Conservation (phyloP, 75 land plant genomes). For the Pseudotsuga menziesii region DNA sequence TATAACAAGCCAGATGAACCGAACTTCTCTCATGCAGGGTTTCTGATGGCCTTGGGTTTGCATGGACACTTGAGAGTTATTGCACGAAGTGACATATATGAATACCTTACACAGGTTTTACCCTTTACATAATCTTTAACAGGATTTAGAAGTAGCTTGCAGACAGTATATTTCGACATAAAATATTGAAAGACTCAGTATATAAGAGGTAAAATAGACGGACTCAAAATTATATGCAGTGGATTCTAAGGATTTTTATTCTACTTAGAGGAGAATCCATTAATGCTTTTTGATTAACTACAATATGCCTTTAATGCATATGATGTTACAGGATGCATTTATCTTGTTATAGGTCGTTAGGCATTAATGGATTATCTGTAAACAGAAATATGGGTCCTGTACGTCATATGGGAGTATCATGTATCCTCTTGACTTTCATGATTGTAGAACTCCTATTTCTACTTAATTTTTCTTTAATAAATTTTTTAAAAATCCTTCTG, state of each 20-base stretch:
- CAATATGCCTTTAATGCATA: background rate
- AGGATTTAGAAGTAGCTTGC: background rate
- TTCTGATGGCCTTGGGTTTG: constrained; percentile 88
- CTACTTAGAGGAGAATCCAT: background rate
- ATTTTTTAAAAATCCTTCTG: too few relatives aligned
- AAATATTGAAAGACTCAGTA: background rate
- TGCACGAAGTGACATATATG: constrained; percentile 68
- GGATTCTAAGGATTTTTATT: too few relatives aligned
- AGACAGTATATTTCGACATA: background rate
- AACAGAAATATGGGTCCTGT: too few relatives aligned
- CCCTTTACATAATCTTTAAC: background rate
- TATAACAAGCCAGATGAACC: constrained; percentile 94
- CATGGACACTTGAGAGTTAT: constrained; percentile 89
- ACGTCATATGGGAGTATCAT: too few relatives aligned
- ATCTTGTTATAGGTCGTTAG: too few relatives aligned
- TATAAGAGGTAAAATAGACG: background rate
- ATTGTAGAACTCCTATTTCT: too few relatives aligned
- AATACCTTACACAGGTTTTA: constrained; percentile 77
- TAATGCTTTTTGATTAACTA: background rate
- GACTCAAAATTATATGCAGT: background rate
- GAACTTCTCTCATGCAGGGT: constrained; percentile 82
- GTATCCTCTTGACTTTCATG: too few relatives aligned
- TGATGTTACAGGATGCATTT: background rate
- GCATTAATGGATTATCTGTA: too few relatives aligned
- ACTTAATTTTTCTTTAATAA: too few relatives aligned